Evolutionary conservation across 2,329 filamentous ascomycete species (phyloP), one percentile per base, ranked within the genome.

Genomic region (Monilinia laxa): DNA sequence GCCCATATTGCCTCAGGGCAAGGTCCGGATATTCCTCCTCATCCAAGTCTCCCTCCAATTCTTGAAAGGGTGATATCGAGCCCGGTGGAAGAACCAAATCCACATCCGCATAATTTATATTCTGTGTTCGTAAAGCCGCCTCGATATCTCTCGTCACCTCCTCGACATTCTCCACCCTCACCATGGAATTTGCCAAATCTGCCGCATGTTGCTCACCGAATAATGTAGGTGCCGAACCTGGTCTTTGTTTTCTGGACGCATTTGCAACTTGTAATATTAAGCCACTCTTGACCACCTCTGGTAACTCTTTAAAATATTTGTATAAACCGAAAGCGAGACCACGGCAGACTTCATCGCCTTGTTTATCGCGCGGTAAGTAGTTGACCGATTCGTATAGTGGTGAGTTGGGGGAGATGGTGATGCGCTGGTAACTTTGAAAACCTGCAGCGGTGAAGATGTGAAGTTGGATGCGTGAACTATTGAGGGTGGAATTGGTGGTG

Each of bases 201-300:
- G 93, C 95, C 25, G 94, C 93, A 84, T 99, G 95, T 78, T 94
- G 89, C 77, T 97, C 93, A 70, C 90, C 87, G 78, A 98, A 98
- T 68, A 97, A 83, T 54, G 83, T 64, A 4, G 71, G 82, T 1
- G 85, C 84, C 53, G 87, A 89, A 52, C 86, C 85, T 6, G 89
- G 87, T 62, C 85, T 63, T 16, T 66, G 82, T 67, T 85, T 82
- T 28, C 82, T 82, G 71, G 83, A 69, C 42, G 70, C 68, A 52
- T 69, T 71, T 14, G 72, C 78, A 31, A 81, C 78, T 69, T 81
- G 82, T 55, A 81, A 78, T 64, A 82, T 87, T 77, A 96, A 84
- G 68, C 87, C 84, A 73, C 83, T 83, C 81, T 92, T 96, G 75
- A 93, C 89, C 49, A 85, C 82, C 65, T 90, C 85, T 28, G 93